Conservation (phyloP, 2,329 filamentous ascomycete species). For the Tetracladium maxilliforme region DNA sequence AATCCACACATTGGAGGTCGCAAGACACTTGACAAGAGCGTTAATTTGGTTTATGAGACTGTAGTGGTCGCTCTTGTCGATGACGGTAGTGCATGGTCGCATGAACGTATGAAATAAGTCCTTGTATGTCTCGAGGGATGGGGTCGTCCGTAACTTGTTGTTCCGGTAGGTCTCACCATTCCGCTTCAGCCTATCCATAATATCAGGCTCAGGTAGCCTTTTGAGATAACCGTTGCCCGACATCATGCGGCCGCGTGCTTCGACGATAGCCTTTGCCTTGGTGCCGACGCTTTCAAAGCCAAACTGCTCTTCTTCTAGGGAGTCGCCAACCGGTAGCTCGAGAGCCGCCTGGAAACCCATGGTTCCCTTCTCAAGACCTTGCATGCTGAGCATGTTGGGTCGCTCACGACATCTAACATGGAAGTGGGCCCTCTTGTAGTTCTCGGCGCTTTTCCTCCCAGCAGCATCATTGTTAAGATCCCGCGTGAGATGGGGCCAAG, state of each 20-base stretch:
- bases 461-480: constrained; percentile 19
- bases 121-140: no score
- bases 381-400: constrained; percentile 60
- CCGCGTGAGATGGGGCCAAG: constrained; percentile 45
- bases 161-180: no score
- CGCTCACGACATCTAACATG: constrained; percentile 14
- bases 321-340: constrained; percentile 49
- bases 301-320: constrained; percentile 41
- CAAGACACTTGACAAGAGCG: constrained; percentile 50
- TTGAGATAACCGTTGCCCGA: no score
- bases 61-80: constrained; percentile 42
- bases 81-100: constrained; percentile 31
- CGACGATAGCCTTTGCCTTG: no score
- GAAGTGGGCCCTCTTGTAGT: constrained; percentile 10
- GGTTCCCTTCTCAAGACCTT: constrained; percentile 56
- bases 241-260: no score
- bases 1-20: constrained; percentile 53
- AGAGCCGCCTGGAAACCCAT: constrained; percentile 55
- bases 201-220: no score
- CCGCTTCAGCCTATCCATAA: no score
- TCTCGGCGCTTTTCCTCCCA: constrained; percentile 3
- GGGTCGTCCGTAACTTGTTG: no score
- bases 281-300: no score
- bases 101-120: constrained; percentile 23
- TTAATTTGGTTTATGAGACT: constrained; percentile 57